A percentile compares a stretch with the other conserved stretches of the same genome.
Conservation (phyloP, 352 stramenopile species). For the Phytophthora tubulina region DNA sequence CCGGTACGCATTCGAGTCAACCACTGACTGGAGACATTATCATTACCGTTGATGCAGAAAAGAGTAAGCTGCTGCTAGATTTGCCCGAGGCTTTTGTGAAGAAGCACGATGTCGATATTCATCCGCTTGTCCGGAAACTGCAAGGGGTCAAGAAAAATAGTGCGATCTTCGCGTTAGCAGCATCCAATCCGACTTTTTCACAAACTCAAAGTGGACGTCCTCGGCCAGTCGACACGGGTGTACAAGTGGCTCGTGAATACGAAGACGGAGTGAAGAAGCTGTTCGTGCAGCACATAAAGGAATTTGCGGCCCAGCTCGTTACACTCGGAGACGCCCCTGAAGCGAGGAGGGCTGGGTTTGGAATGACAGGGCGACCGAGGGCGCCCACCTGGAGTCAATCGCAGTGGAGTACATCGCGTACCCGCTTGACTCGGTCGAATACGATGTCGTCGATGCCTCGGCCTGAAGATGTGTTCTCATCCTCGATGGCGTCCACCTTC, state of each 20-base stretch:
- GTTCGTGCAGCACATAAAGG: conserved; percentile 62
- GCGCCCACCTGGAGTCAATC: conserved; percentile 28
- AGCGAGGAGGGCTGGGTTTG: neutral
- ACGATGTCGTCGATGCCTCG: conserved; percentile 41
- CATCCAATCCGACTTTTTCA: conserved; percentile 27
- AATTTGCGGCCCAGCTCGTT: conserved; percentile 64
- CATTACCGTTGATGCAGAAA: conserved; percentile 64
- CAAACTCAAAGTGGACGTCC: conserved; percentile 24
- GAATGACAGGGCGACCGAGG: conserved; percentile 12
- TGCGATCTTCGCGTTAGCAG: conserved; percentile 35
- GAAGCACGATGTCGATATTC: conserved; percentile 70
- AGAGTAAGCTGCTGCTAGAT: conserved; percentile 60
- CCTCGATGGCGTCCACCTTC: conserved; percentile 10
- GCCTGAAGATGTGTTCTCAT: conserved; percentile 36
- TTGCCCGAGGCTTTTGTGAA: conserved; percentile 79
- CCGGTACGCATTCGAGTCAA: conserved; percentile 7
- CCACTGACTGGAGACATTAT: conserved; percentile 64
- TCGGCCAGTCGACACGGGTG: conserved; percentile 34
- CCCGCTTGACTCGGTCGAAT: conserved; percentile 42
- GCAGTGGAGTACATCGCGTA: conserved; percentile 19
- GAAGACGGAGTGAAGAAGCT: conserved; percentile 66
- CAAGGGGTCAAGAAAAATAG: conserved; percentile 71
- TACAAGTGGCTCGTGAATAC: conserved; percentile 50
- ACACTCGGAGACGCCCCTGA: conserved; percentile 65
- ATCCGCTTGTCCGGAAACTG: conserved; percentile 65